Evolutionary conservation across 2,329 filamentous ascomycete species (phyloP), one percentile per base, ranked within the genome.

Genomic region (Sarocladiaceae sp.): DNA sequence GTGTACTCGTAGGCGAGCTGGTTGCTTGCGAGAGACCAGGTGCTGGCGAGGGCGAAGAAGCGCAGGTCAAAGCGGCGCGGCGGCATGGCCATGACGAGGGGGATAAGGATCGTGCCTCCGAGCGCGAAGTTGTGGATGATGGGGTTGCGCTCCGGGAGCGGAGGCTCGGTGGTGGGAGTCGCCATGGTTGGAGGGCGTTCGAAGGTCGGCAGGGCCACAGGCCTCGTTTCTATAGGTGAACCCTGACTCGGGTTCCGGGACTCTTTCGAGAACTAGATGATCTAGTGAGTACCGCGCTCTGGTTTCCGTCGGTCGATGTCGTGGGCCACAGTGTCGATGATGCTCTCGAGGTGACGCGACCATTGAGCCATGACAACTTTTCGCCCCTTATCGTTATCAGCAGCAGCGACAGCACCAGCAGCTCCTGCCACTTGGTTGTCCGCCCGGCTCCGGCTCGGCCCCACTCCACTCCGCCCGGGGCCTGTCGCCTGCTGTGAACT

Each of bases 1-100:
- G 69, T 78, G 61, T 73, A 79, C 60, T 78, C 74, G 60, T 72
- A 68, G 40, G 66, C 66, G 32, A 81, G 71, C 59, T 75, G 73
- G 58, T 75, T 75, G 46, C 73, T 71, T 45, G 71, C 70, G 51
- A 74, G 68, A 23, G 76, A 70, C 51, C 74, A 69, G 46, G 68
- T 67, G 47, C 65, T 65, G 46, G 66, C 66, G 42, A 80, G 72
- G 44, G 76, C 58, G 40, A 69, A 53, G 57, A 70, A 68, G 47
- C 76, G 74, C 42, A 74, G 47, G 57, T 76, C 72, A 42, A 74
- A 56, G 33, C 67, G 68, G 43, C 74, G 69, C 33, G 74, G 74
- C 15, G 75, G 75, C 19, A 77, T 63, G 33, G 69, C 57, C 54
- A 78, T 69, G 18, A 61, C 69, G 37, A 74, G 52, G 6, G 73